Evolutionary conservation across 75 land plant genomes (phyloP), one percentile per base, ranked within the genome.

Genomic region (Pinus taeda): DNA sequence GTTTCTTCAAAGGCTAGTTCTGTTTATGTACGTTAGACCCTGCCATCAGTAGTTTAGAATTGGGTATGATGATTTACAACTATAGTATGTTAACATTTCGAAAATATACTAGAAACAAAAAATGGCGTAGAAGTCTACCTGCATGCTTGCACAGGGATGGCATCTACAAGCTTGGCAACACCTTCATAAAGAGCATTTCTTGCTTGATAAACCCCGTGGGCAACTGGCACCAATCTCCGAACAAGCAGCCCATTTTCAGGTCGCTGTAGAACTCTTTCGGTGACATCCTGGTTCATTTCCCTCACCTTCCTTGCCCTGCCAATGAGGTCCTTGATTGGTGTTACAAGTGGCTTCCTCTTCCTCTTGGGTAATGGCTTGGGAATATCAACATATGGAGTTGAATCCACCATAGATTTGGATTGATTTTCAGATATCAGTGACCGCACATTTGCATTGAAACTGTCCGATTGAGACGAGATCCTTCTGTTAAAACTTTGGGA

Each of bases 231-330:
- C 13, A 97, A 77, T 24, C 71, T 74, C 33, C 77, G 76, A 49
- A 94, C 92, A 11, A 94, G 69, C 81, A 97, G 69, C 42, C 99
- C 99, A 81, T 84, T 92, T 75, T 75, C 82, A 49, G 99, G 99
- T 63, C 95, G 93, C 64, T 81, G 81, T 20, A 83, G 24, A 15
- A 87, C 87, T 66, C 22, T 80, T 70, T 65, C 81, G 1, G 77
- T 87, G 22, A 73, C 45, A 24, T n/a, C 79, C 42, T 78, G 83
- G 9, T 69, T 71, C 2, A 71, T 83, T 73, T 88, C 88, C 15
- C 78, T 5, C 70, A 87, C 84, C 79, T 84, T 82, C 67, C 90
- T 85, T 57, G 92, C 90, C 64, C 73, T 77, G 6, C 88, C 84
- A 60, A 92, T 79, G 56, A 93, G 83, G 71, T 88, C 93, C 71